A percentile compares a stretch with the other conserved stretches of the same genome.
Conservation (phyloP, 345 rosid species). For the Zanthoxylum bungeanum region DNA sequence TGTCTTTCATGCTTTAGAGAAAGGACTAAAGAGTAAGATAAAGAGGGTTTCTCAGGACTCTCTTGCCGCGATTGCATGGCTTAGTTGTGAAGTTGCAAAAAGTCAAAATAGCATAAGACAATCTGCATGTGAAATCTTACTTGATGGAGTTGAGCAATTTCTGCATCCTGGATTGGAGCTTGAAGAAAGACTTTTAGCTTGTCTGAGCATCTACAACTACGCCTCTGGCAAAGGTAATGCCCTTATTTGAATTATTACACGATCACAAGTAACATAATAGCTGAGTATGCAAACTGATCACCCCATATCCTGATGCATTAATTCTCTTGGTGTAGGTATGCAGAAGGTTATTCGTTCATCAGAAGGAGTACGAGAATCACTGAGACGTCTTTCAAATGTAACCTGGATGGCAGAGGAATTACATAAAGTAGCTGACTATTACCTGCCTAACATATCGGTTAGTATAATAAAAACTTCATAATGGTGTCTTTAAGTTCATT, state of each 20-base stretch:
- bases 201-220: slow-evolving; percentile 82
- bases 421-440: slow-evolving; percentile 76
- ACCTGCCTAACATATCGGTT: slow-evolving; percentile 70
- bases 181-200: slow-evolving; percentile 80
- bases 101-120: slow-evolving; percentile 46
- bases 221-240: slow-evolving; percentile 79
- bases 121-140: slow-evolving; percentile 65
- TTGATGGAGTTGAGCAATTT: slow-evolving; percentile 59
- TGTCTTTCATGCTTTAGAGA: slow-evolving; percentile 46
- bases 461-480: slow-evolving; percentile 26
- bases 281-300: background rate
- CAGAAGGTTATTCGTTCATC: slow-evolving; percentile 74
- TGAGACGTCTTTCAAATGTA: slow-evolving; percentile 77
- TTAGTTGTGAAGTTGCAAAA: slow-evolving; percentile 69
- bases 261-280: background rate
- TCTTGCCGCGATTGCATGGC: slow-evolving; percentile 68
- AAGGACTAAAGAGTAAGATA: slow-evolving; percentile 61
- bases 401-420: slow-evolving; percentile 97
- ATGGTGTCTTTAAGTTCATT: background rate
- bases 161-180: slow-evolving; percentile 85
- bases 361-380: slow-evolving; percentile 81
- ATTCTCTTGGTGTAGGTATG: slow-evolving; percentile 52
- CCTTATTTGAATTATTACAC: background rate
- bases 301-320: slow-evolving; percentile 16
- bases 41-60: slow-evolving; percentile 58